Base-by-base conservation (phyloP, 1,284 basidiomycete genomes). In the Ustilago vetiveriae region DNA sequence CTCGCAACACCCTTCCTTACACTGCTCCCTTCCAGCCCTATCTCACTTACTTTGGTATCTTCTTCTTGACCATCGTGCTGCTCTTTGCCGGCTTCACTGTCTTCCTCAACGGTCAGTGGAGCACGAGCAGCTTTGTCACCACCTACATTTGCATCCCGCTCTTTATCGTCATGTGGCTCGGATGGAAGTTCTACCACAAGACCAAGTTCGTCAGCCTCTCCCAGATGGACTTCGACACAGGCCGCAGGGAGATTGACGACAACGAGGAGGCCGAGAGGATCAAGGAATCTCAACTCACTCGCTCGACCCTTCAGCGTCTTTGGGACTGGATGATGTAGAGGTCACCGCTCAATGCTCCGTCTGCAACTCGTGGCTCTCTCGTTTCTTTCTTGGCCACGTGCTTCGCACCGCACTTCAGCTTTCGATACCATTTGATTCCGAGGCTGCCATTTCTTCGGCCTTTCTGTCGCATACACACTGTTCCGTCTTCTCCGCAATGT, bases 91-190 rank as follows among this genome's bases (percentile, higher is more conserved):
- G 88, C 32, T 79, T 75, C 51, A 66, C 58, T 30, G 72, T 76
- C 51, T 79, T 80, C 64, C 38, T 76, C 54, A 56, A 69, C 27
- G 75, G 76, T 11, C 58, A 71, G 22, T 79, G 72, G 76, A 54
- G 50, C 58, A 53, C 59, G 8, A 59, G 55, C 97, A 83, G 95
- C 92, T 7, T 96, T 26, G 83, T 92, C 42, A 90, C 90, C 40
- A 90, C 88, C 77, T 94, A 94, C 82, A 79, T 94, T 36, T 89
- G 91, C 36, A 83, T 93, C 40, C 83, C 82, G 16, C 62, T 90
- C 39, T 93, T 92, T 87, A 88, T 90, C n/a, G 65, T 92, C 57
- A 80, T 93, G 41, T 94, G 90, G 82, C 14, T 87, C 39, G 86
- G 84, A 8, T 86, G 88, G 53, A 87, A 86, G 72, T 73, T 86